phyloP scores from a whole-genome alignment of 768 basidiomycete species.

The Trametes cubensis region DNA sequence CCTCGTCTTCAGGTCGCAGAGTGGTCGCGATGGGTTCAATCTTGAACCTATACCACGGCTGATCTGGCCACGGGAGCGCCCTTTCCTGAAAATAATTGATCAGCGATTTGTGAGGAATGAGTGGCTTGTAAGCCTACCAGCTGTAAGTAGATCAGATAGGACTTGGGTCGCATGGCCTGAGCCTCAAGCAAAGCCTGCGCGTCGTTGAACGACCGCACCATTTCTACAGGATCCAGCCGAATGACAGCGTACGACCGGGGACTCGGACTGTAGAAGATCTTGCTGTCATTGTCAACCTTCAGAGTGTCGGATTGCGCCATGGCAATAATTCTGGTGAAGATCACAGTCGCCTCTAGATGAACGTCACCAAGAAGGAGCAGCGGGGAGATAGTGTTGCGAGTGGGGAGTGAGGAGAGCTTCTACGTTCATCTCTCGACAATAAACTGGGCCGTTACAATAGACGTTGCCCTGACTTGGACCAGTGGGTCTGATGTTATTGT shows the following conservation, averaged over 20 bases:
- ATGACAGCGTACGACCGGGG: neutral
- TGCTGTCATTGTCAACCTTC: no score
- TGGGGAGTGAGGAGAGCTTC: no score
- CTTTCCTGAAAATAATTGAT: neutral
- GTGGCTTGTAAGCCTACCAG: neutral
- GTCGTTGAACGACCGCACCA: conserved; percentile 3
- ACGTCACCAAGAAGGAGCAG: no score
- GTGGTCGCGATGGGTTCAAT: neutral
- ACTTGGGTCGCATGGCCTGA: neutral
- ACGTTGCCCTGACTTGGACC: no score
- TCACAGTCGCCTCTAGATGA: no score
- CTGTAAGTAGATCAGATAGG: neutral
- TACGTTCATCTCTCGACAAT: no score
- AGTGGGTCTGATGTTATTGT: no score
- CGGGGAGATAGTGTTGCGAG: no score
- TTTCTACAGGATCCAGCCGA: conserved; percentile 8
- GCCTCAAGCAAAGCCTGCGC: neutral
- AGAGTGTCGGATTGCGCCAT: no score
- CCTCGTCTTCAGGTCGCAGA: neutral
- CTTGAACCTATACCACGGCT: neutral
- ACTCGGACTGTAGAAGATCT: neutral
- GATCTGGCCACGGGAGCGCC: conserved; percentile 1
- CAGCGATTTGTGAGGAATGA: neutral
- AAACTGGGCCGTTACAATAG: no score
- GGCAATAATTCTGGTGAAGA: no score